Base-by-base conservation (phyloP, 352 stramenopile genomes). In the Phytophthora pseudosyringae region DNA sequence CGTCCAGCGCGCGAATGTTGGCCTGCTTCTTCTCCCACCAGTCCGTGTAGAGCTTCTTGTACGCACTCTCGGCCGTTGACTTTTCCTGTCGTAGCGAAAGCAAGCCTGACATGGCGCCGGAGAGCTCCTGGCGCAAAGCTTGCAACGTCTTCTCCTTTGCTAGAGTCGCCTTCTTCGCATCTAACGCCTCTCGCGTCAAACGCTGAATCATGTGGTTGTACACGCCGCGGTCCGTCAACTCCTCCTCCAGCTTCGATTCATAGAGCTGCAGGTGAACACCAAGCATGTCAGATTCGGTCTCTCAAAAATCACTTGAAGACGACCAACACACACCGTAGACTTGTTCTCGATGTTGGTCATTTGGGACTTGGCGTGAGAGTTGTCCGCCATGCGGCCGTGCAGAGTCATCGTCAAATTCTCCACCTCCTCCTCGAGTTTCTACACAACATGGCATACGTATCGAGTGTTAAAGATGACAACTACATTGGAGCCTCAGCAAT, bases 141-240 rank as follows among this genome's bases (percentile, higher is more conserved):
- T 78, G 54, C 16, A 94, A 67, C 25, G 83, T 59, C 28, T 88
- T 83, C 60, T 94, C 86, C 25, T 86, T 86, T 18, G 80, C 73
- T 13, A 88, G 40, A 26, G 80, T 90, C 13, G 67, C 55, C 46
- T 94, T 94, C 67, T 90, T 94, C 16, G 80, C 75, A 1, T 64
- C 62, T 0, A 89, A 61, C 6, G 84, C 78, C 47, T 94, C 86
- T 16, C 69, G 71, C 5, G 79, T 74, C 25, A 94, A 58, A 5
- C 86, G 82, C 40, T 91, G 73, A 63, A 94, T 91, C 86, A 92
- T 94, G 64, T 94, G 83, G 36, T 76, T 92, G 70, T 93, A 94
- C 41, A 94, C 81, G 9, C 83, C 82, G 6, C 77, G 76, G 29
- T 94, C 86, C 0, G 69, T 73, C 12, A 90, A 51, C 54, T 94